These are phyloP conservation scores for Pythium aquatile DNA, from an alignment of 352 stramenopile species.

Conservation along the genomic window DNA sequence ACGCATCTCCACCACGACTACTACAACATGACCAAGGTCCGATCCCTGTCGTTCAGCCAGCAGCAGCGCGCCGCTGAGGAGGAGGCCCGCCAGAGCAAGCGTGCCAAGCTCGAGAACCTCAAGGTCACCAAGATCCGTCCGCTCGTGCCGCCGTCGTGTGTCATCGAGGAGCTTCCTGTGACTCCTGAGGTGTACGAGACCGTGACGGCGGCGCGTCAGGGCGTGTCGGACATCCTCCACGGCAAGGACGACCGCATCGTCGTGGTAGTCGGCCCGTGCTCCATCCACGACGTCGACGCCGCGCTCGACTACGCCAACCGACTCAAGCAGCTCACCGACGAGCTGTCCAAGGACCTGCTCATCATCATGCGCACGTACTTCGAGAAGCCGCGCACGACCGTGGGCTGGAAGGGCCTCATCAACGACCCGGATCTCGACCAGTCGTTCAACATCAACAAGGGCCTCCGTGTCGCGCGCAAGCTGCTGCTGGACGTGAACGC, in stretches of 20 bases:
- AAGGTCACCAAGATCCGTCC: slow-evolving; percentile 73
- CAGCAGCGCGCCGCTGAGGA: slow-evolving; percentile 28
- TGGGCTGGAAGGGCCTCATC: slow-evolving; percentile 86
- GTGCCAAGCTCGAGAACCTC: slow-evolving; percentile 66
- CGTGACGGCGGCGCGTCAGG: slow-evolving; percentile 47
- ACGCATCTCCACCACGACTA: slow-evolving; percentile 4
- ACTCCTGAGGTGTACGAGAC: slow-evolving; percentile 68
- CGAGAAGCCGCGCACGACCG: slow-evolving; percentile 81
- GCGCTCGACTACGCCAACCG: slow-evolving; percentile 72
- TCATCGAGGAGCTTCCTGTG: slow-evolving; percentile 73
- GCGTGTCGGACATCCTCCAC: slow-evolving; percentile 61
- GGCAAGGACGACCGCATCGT: slow-evolving; percentile 68
- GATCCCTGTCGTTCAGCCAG: slow-evolving; percentile 17
- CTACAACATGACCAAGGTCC: slow-evolving; percentile 32
- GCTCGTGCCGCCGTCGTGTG: slow-evolving; percentile 61
- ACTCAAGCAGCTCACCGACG: slow-evolving; percentile 51
- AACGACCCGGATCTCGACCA: slow-evolving; percentile 84
- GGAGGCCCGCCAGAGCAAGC: slow-evolving; percentile 46
- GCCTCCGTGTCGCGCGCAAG: slow-evolving; percentile 79
- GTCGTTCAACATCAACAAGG: slow-evolving; percentile 90
- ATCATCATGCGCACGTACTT: slow-evolving; percentile 89
- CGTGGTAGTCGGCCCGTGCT: slow-evolving; percentile 77
- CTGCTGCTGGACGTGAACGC: slow-evolving; percentile 82
- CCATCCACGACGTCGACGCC: slow-evolving; percentile 77
- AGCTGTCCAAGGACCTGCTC: slow-evolving; percentile 63